Evolutionary conservation across 768 basidiomycete genomes (phyloP).

Genomic region (Russula brevipes): DNA sequence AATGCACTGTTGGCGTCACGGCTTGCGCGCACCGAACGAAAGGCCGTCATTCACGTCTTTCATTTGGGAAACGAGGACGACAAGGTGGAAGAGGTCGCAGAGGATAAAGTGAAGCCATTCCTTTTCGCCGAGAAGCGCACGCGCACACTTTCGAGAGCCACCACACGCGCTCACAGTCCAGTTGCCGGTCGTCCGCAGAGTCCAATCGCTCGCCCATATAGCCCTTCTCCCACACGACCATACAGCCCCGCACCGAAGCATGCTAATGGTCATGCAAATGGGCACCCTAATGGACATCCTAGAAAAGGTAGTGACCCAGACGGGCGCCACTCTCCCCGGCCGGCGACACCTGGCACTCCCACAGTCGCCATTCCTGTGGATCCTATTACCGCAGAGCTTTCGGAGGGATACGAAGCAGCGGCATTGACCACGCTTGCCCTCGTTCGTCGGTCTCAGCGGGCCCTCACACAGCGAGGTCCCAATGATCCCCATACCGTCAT

Average conservation of each 20-base stretch:
- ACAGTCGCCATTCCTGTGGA: constrained; percentile 25
- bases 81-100: constrained; percentile 46
- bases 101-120: constrained; percentile 57
- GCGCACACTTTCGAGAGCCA: constrained; percentile 24
- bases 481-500: constrained; percentile 60
- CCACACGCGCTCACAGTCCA: not conserved
- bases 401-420: constrained; percentile 62
- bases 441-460: constrained; percentile 54
- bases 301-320: constrained; percentile 29
- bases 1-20: constrained; percentile 83
- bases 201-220: constrained; percentile 6
- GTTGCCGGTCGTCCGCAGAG: not conserved
- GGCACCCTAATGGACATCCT: constrained; percentile 32
- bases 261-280: constrained; percentile 35
- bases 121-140: constrained; percentile 43
- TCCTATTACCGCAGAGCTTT: constrained; percentile 33
- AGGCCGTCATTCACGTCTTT: constrained; percentile 84
- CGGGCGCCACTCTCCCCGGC: constrained; percentile 24
- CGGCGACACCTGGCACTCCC: constrained; percentile 23
- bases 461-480: constrained; percentile 50
- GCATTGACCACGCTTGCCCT: constrained; percentile 59
- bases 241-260: constrained; percentile 16
- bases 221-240: constrained; percentile 7
- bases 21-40: constrained; percentile 62
- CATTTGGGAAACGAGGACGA: constrained; percentile 42